Evolutionary conservation across 2,329 filamentous ascomycete species (phyloP), one percentile per base, ranked within the genome.

Genomic region (Monilinia fructigena): DNA sequence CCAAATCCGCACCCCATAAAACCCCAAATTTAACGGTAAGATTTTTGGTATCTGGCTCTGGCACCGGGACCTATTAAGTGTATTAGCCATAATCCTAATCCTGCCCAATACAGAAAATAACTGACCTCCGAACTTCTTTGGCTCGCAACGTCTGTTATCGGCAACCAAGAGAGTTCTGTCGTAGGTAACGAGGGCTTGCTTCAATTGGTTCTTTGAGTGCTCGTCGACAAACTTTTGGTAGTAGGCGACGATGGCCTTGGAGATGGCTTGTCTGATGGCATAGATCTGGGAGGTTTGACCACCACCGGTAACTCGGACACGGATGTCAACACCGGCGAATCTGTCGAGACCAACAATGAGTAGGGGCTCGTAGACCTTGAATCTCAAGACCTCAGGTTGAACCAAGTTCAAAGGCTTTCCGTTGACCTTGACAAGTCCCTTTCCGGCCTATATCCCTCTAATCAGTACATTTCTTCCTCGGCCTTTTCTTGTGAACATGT

Each of bases 191-290:
- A 99, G 89, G 75, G 92, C 91, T 84, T 94, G 90, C 92, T 98
- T 99, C 79, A 99, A 88, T 84, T 93, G 87, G 89, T 98, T 97
- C 91, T 99, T 99, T 86, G 91, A 92, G 91, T 98, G 93, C 91
- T 99, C 95, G 80, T 99, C 95, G 83, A 98, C 92, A 85, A 89
- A 99, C 88, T 99, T 97, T 86, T 97, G 94, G 91, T 97, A 98
- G 90, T 97, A 97, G 82, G 93, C 90, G 79, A 96, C 89, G 80
- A 96, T 92, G 78, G 90, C 90, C 89, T 98, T 99, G 85, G 93
- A 89, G 80, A 99, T 98, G 78, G 95, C 94, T 86, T 99, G 95
- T 78, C 95, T 93, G 86, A 98, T 92, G 81, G 95, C 95, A 84
- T 98, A 97, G 83, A 97, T 87, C 83, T 97, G 93, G 70, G 92